These are phyloP conservation scores for Xylaria palmicola DNA, from an alignment of 495 filamentous ascomycete genomes.

Conservation along the genomic window DNA sequence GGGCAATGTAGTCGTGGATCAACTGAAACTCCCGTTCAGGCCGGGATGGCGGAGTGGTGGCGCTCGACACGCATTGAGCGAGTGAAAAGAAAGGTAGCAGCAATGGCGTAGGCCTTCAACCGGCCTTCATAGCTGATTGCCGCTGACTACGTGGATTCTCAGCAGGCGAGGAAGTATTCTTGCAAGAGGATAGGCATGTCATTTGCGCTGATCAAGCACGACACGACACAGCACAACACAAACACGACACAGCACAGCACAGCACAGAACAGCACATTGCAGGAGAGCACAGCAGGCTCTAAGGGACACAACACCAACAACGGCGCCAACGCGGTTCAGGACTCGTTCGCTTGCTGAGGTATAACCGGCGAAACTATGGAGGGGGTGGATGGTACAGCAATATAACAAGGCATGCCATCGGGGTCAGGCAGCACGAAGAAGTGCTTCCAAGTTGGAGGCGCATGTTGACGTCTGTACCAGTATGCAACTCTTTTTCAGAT, in stretches of 20 bases:
- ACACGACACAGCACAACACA: constrained; percentile 1
- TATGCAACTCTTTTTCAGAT: not conserved
- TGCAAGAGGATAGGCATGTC: not conserved
- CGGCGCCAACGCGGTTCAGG: not conserved
- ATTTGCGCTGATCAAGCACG: too few species aligned
- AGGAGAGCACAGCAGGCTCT: not conserved
- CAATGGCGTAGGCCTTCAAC: not conserved
- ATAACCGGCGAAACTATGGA: not conserved
- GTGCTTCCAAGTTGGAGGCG: not conserved
- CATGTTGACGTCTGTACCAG: constrained; percentile 14
- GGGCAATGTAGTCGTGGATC: constrained; percentile 30
- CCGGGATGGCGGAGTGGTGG: constrained; percentile 19
- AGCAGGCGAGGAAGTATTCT: not conserved
- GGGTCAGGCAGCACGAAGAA: not conserved
- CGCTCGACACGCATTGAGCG: constrained; percentile 16
- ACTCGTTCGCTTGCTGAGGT: constrained; percentile 1
- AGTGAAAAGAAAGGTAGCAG: constrained; percentile 6
- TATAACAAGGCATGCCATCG: not conserved
- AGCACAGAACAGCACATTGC: not conserved
- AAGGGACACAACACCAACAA: not conserved
- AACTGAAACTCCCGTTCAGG: constrained; percentile 34
- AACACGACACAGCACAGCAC: not conserved
- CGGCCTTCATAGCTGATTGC: not conserved
- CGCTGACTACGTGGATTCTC: constrained; percentile 7
- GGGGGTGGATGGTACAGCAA: not conserved